Evolutionary conservation across 495 filamentous ascomycete genomes (phyloP).

Genomic region (Annulohypoxylon maeteangense): DNA sequence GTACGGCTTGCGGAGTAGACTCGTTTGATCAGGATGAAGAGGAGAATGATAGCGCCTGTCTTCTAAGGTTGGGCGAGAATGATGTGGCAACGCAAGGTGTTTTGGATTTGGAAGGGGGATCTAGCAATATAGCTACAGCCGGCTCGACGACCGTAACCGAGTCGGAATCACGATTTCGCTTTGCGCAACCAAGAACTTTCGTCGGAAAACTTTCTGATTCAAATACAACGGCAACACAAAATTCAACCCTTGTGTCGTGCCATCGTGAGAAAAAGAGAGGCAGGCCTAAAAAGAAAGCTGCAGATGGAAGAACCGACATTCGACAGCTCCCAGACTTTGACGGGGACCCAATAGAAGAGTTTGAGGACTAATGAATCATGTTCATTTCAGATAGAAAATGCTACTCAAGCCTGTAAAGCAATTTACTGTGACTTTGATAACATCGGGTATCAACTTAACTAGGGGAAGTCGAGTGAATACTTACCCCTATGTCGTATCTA

Average conservation of each 20-base stretch:
- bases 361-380: constrained; percentile 45
- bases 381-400: constrained; percentile 1
- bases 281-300: constrained; percentile 45
- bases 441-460: constrained; percentile 16
- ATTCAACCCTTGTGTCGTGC: constrained; percentile 6
- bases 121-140: constrained; percentile 39
- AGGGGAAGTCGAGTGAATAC: background rate
- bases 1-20: constrained; percentile 16
- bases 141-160: constrained; percentile 35
- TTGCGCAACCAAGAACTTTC: constrained; percentile 54
- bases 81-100: constrained; percentile 35
- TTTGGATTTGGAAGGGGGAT: constrained; percentile 39
- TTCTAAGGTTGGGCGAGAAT: constrained; percentile 36
- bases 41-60: constrained; percentile 15
- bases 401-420: background rate
- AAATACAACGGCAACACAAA: background rate
- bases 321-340: constrained; percentile 55
- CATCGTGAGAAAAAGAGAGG: constrained; percentile 42
- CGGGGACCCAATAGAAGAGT: constrained; percentile 59
- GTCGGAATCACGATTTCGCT: constrained; percentile 45
- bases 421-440: background rate
- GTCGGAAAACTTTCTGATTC: constrained; percentile 48
- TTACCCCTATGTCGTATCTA: background rate
- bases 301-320: constrained; percentile 55
- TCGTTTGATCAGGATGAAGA: background rate